Evolutionary conservation across 305 asterid species (phyloP), one percentile per base, ranked within the genome.

Genomic region (Solanum hybrid): DNA sequence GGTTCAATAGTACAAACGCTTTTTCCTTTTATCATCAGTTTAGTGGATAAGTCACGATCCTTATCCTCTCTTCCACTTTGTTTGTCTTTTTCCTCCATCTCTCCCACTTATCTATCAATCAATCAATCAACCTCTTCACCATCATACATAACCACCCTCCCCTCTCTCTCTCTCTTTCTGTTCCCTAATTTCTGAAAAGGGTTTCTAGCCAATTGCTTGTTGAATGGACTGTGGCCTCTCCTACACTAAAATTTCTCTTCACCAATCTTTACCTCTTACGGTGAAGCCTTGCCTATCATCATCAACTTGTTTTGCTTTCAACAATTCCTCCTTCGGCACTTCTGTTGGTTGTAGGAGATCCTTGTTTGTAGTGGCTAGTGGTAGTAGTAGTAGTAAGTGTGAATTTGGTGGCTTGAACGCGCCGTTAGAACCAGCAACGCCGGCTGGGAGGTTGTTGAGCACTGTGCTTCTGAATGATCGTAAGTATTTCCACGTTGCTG

Each of bases 211-310:
- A 26, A 64, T n/a, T 18, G 29, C 39, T 28, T 87, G 94, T 92
- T 95, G 95, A 95, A 96, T 96, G 99, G 99, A 95, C 94, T 94
- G 89, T 86, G 92, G 95, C 93, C 91, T 95, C 67, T 90, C 91
- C 89, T 89, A 90, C 14, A 91, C 92, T 87, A 76, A 87, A 37
- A 29, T 33, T 8, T 78, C 89, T 64, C 88, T 84, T 90, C 93
- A 90, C 88, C 93, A 5, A 31, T 88, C 94, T 71, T 91, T 90
- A 80, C 92, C 92, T 90, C 80, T 92, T 4, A 35, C 81, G 74
- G 88, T 40, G 69, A 89, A 83, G 87, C 3, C 89, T 12, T 46
- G 11, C 10, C 24, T 46, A 20, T 10, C 88, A 69, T 69, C 33
- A 24, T 67, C 16, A 42, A 51, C 36, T 24, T 73, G 16, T 26